Evolutionary conservation across 495 filamentous ascomycete genomes (phyloP), one percentile per base, ranked within the genome.

Genomic region (Penicillium egyptiacum): DNA sequence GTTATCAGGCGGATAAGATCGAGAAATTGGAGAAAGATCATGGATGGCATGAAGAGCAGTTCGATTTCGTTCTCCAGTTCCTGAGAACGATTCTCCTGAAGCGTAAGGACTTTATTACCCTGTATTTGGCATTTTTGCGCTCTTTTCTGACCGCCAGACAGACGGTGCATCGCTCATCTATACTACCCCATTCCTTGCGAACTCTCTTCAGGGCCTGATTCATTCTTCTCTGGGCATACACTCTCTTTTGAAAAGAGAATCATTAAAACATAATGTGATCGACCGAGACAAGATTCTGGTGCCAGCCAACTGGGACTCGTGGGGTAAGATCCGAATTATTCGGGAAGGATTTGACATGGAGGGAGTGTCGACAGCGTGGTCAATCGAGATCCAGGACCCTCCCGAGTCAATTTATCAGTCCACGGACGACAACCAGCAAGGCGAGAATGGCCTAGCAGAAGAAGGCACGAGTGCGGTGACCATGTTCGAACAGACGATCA

Each of bases 301-400:
- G 2, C 95, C 94, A 4, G 88, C 91, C 11, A 96, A 96, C 68
- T 98, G 95, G 95, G 94, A 99, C 70, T 96, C 92, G 0, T 97
- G 93, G 91, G 93, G 90, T 26, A 99, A 98, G 72, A 96, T 99
- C 56, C 83, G 92, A 20, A 89, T 97, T 40, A 77, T 98, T 17
- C 81, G 90, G n/a, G 95, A 97, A 75, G 90, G 88, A 14, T 98
- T 97, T 66, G 91, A 96, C 58, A 88, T 95, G 43, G 94, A 98
- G 75, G 83, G 81, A 5, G 83, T 92, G 31, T 93, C 88, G 64
- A 85, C 83, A 45, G 89, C 86, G 17, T 97, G 92, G 92, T 84
- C 85, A 17, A 80, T 88, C 46, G 92, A 97, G 61, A 86, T 94
- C 52, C 81, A 88, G 56, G 80, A 84, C 43, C 77, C 70, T 33